These are phyloP conservation scores for Houttuynia cordata DNA, from an alignment of 164 flowering plant genomes.

Conservation along the genomic window DNA sequence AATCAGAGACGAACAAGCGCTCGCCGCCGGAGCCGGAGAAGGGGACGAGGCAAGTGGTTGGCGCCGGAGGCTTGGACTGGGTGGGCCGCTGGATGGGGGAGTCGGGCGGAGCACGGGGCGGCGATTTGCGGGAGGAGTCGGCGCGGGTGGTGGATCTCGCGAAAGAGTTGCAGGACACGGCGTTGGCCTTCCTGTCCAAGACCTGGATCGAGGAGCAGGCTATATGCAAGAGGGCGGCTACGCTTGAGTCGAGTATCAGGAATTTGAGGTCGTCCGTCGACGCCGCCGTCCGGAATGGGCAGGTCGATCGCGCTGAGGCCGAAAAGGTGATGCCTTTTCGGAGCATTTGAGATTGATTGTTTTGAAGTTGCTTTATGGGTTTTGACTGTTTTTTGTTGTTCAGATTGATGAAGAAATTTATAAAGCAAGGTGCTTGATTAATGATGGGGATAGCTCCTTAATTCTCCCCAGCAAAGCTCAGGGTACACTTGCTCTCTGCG, in stretches of 20 bases:
- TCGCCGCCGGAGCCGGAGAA: too few species aligned
- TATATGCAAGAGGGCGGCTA: constrained; percentile 40
- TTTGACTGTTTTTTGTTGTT: too few species aligned
- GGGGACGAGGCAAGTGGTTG: too few species aligned
- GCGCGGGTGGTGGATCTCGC: constrained; percentile 41
- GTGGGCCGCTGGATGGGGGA: not conserved
- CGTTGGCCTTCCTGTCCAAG: constrained; percentile 38
- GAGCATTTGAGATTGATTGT: not conserved
- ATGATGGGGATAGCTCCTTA: constrained; percentile 34
- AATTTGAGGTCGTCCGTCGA: constrained; percentile 33
- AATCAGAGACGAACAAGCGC: too few species aligned
- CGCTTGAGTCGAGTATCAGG: constrained; percentile 40
- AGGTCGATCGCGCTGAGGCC: constrained; percentile 28
- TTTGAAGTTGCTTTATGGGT: not conserved
- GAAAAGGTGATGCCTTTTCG: constrained; percentile 31
- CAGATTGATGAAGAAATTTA: constrained; percentile 34
- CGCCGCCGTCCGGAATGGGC: constrained; percentile 14
- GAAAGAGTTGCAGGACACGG: constrained; percentile 68
- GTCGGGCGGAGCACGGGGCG: not conserved
- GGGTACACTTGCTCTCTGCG: constrained; percentile 12
- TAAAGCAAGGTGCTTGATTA: constrained; percentile 25
- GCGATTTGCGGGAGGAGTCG: constrained; percentile 28
- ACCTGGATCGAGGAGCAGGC: constrained; percentile 49
- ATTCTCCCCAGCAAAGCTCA: constrained; percentile 37
- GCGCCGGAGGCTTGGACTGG: not conserved